phyloP scores from a whole-genome alignment of 1,139 yeast genomes.

The Keqinozyma sinolaborantium region DNA sequence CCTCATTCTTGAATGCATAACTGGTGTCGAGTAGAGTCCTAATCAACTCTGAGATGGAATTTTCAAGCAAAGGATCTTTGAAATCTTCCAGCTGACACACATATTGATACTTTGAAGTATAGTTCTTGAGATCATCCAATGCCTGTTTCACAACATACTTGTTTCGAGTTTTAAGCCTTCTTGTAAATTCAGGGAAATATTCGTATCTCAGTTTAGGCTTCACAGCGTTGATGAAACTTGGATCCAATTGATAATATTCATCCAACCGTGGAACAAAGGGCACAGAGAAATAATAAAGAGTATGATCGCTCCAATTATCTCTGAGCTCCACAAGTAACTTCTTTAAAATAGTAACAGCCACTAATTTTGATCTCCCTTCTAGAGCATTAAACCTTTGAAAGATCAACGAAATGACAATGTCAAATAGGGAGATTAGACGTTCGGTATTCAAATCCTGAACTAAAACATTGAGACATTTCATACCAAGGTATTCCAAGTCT shows the following conservation, averaged over 20 bases:
- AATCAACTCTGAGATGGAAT: slow-evolving; percentile 42
- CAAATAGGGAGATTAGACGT: slow-evolving; percentile 48
- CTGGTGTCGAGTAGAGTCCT: slow-evolving; percentile 59
- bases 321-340: slow-evolving; percentile 34
- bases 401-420: slow-evolving; percentile 42
- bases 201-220: slow-evolving; percentile 24
- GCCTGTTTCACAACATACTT: slow-evolving; percentile 78
- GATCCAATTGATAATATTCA: slow-evolving; percentile 19
- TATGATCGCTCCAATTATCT: slow-evolving; percentile 35
- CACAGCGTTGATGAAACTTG: slow-evolving; percentile 19
- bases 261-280: slow-evolving; percentile 43
- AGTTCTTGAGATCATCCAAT: slow-evolving; percentile 59
- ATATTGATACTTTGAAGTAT: slow-evolving; percentile 44
- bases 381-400: slow-evolving; percentile 64
- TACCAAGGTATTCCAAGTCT: slow-evolving; percentile 58
- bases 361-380: slow-evolving; percentile 39
- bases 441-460: slow-evolving; percentile 48
- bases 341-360: slow-evolving; percentile 45
- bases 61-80: slow-evolving; percentile 25
- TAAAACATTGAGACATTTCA: slow-evolving; percentile 65
- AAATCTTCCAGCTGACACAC: slow-evolving; percentile 42
- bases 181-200: slow-evolving; percentile 46
- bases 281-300: slow-evolving; percentile 47
- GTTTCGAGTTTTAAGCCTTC: slow-evolving; percentile 65
- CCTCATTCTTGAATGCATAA: slow-evolving; percentile 49